These are phyloP conservation scores for Arachnomyces sp. DNA, from an alignment of 2,329 filamentous ascomycete species.

Conservation along the genomic window DNA sequence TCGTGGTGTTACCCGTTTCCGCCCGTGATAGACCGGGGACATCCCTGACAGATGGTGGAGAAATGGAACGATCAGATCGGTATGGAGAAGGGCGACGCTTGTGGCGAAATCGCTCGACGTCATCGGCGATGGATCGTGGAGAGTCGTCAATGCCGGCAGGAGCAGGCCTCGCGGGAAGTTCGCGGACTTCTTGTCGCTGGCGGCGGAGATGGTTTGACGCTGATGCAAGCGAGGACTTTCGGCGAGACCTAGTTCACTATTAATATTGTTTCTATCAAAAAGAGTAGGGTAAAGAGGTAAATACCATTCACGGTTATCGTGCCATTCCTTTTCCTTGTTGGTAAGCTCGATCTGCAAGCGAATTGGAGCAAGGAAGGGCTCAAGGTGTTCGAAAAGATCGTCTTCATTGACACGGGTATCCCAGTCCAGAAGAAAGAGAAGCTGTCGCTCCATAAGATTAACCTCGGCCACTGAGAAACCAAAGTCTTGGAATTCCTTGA, in stretches of 20 bases:
- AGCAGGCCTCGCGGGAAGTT: no score
- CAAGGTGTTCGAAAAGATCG: constrained; percentile 80
- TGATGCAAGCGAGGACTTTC: no score
- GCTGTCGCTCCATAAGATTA: constrained; percentile 98
- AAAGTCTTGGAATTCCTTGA: constrained; percentile 66
- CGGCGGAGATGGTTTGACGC: no score
- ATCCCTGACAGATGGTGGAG: constrained; percentile 38
- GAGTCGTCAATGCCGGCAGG: constrained; percentile 22
- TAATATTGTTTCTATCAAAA: no score
- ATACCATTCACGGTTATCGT: constrained; percentile 6
- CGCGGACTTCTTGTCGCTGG: no score
- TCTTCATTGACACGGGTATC: constrained; percentile 78
- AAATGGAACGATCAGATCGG: constrained; percentile 32
- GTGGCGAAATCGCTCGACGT: constrained; percentile 28
- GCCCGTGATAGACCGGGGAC: constrained; percentile 36
- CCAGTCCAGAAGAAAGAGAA: constrained; percentile 91
- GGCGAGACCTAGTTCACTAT: no score
- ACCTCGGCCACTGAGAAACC: constrained; percentile 93
- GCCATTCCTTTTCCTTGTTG: constrained; percentile 7
- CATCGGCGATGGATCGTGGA: constrained; percentile 22
- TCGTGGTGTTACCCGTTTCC: constrained; percentile 30
- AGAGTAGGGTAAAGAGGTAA: not conserved
- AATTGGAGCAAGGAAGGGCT: constrained; percentile 81
- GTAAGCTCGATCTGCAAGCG: constrained; percentile 35
- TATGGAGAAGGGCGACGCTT: constrained; percentile 32